Evolutionary conservation across 495 filamentous ascomycete genomes (phyloP), one percentile per base, ranked within the genome.

Genomic region (Parachaetomium inaequale): DNA sequence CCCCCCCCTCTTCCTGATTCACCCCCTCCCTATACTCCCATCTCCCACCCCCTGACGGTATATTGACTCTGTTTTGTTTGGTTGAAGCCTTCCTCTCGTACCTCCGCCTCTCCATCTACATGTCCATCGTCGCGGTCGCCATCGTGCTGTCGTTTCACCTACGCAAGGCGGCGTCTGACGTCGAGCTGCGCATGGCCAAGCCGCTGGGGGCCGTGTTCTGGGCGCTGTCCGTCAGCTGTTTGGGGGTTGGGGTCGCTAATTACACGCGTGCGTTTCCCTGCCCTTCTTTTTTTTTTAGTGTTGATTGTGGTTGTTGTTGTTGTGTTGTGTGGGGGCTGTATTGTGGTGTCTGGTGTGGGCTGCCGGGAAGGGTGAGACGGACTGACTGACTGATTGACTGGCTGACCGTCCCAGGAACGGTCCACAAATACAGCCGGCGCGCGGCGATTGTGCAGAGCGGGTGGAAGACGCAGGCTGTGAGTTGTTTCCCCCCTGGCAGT

Each of bases 131-230:
- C 21, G 84, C 91, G 10, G 79, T 93, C 19, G 94, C 94, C 43
- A 96, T 98, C 63, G 82, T 94, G 10, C 82, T 96, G 42, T 96
- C 92, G 8, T 98, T 98, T 74, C 93, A 98, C 66, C 84, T 98
- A 56, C 90, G 90, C 63, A 76, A 80, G 21, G 74, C 86, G 61
- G 90, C 94, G 3, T 84, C 86, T 2, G 69, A 71, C 4, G 71
- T 90, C 0, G 94, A 98, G 75, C 79, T 82, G 61, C 82, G 81
- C 45, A 84, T 97, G 77, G 86, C 94, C 0, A 73, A 90, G 53
- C 95, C 95, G 0, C 82, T 98, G 3, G 94, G 94, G 0, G 78
- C 91, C 51, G 76, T 96, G 45, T 98, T 98, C 78, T 97, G 92
- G 92, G 58, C 86, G 0, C 76, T 98, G 25, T 87, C 88, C 53